Conservation (phyloP, 805 yeast genomes). For the Wickerhamiella slavikovae region DNA sequence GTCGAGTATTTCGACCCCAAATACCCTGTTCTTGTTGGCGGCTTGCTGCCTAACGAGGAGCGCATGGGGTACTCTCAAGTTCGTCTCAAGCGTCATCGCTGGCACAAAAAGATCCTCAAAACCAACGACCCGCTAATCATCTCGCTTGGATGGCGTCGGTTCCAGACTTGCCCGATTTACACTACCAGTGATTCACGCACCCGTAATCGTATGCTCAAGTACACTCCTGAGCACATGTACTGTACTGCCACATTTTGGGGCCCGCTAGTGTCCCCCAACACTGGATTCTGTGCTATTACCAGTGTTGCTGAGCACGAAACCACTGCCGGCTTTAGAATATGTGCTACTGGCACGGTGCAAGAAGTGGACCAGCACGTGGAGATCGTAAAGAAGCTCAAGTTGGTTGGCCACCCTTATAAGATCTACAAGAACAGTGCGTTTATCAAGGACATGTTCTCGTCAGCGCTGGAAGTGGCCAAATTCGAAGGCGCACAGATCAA, state of each 20-base stretch:
- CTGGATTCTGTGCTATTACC: conserved; percentile 92
- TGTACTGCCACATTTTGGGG: conserved; percentile 94
- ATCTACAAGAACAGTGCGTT: conserved; percentile 92
- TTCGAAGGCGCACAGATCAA: conserved; percentile 95
- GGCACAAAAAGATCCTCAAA: conserved; percentile 93
- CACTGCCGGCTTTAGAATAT: conserved; percentile 78
- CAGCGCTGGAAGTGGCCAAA: conserved; percentile 85
- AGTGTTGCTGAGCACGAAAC: conserved; percentile 67
- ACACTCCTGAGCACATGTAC: conserved; percentile 95
- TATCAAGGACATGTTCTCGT: conserved; percentile 86
- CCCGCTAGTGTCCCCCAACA: conserved; percentile 90
- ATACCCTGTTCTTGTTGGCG: conserved; percentile 78
- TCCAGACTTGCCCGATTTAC: conserved; percentile 88
- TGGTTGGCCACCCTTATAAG: conserved; percentile 88
- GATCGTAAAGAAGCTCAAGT: conserved; percentile 84
- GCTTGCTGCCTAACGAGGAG: conserved; percentile 73
- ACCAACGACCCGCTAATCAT: conserved; percentile 87
- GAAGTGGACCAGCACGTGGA: conserved; percentile 78
- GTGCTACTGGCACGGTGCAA: conserved; percentile 92
- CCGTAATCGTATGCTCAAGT: conserved; percentile 90
- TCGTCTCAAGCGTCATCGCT: conserved; percentile 90
- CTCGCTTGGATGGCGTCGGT: conserved; percentile 95
- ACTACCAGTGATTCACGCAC: conserved; percentile 96
- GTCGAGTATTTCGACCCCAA: conserved; percentile 68
- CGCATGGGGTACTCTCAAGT: conserved; percentile 85